Evolutionary conservation across 257 asterid genomes (phyloP).

Genomic region (Hygrophila difformis): DNA sequence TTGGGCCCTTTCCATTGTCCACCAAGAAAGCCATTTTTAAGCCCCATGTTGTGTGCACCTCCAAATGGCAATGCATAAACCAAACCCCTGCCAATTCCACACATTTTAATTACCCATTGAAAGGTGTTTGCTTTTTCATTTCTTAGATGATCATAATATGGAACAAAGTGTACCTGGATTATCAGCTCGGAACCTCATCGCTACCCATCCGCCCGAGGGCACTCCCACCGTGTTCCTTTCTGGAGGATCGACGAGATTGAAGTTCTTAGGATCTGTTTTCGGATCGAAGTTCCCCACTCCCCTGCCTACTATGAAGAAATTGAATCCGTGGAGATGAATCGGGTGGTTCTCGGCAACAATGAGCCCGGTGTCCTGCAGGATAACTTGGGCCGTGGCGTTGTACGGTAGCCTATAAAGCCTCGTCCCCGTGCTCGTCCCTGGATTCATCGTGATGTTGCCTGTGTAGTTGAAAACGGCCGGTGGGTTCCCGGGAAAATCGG

Average conservation of each 20-base stretch:
- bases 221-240: slow-evolving; percentile 64
- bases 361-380: slow-evolving; percentile 52
- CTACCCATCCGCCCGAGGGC: slow-evolving; percentile 70
- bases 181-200: slow-evolving; percentile 52
- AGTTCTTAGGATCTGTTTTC: slow-evolving; percentile 32
- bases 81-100: slow-evolving; percentile 51
- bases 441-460: slow-evolving; percentile 27
- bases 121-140: too few relatives aligned
- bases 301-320: slow-evolving; percentile 48
- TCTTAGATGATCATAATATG: too few relatives aligned
- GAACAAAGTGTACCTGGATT: slow-evolving; percentile 47
- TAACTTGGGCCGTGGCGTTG: slow-evolving; percentile 41
- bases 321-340: slow-evolving; percentile 56
- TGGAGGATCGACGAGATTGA: slow-evolving; percentile 55
- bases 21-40: slow-evolving; percentile 89
- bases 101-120: too few relatives aligned
- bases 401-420: slow-evolving; percentile 43
- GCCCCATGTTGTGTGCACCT: slow-evolving; percentile 91
- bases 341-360: slow-evolving; percentile 56
- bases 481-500: slow-evolving; percentile 54
- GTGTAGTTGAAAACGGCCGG: slow-evolving; percentile 38
- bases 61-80: slow-evolving; percentile 97
- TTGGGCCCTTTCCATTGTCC: slow-evolving; percentile 76
- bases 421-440: slow-evolving; percentile 31
- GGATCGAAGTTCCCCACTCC: slow-evolving; percentile 49